Percentiles rank a stretch among this genome's conserved stretches.
These are phyloP conservation scores for Populus simonii DNA, from an alignment of 345 rosid genomes.

Conservation along the genomic window DNA sequence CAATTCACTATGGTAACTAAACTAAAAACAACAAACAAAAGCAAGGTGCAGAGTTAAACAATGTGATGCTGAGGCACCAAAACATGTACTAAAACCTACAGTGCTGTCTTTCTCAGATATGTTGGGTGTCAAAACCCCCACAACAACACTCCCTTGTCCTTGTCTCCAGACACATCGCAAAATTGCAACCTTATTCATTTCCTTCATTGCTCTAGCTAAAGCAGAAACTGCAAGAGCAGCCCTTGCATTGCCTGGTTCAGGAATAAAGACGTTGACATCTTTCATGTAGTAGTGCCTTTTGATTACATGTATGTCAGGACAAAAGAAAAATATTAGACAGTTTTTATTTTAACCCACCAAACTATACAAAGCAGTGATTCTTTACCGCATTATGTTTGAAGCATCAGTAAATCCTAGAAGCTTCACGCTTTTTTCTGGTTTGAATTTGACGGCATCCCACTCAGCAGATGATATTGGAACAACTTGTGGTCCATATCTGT, in stretches of 20 bases:
- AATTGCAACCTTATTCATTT: conserved; percentile 72
- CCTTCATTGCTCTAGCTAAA: conserved; percentile 81
- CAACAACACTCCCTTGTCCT: conserved; percentile 64
- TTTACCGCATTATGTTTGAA: conserved; percentile 65
- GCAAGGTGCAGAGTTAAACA: neutral
- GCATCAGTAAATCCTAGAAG: conserved; percentile 82
- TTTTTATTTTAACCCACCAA: conserved; percentile 10
- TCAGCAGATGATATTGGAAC: conserved; percentile 76
- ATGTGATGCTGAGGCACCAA: neutral
- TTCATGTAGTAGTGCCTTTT: conserved; percentile 88
- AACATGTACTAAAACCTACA: conserved; percentile 40
- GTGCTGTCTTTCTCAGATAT: conserved; percentile 57
- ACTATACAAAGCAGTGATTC: conserved; percentile 13
- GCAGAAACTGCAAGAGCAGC: conserved; percentile 74
- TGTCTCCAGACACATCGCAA: conserved; percentile 96
- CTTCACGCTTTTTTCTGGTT: conserved; percentile 88
- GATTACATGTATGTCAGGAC: conserved; percentile 21
- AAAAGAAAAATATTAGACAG: neutral
- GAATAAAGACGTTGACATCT: conserved; percentile 76
- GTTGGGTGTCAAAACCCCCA: conserved; percentile 83
- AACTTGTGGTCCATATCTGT: conserved; percentile 92
- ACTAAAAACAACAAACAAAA: conserved; percentile 11
- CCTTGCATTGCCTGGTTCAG: conserved; percentile 70
- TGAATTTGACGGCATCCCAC: conserved; percentile 73
- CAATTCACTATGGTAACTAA: conserved; percentile 8